A percentile compares a stretch with the other conserved stretches of the same genome.
phyloP scores from a whole-genome alignment of 1,284 basidiomycete genomes.

The Mycosarcoma mackinlayi region DNA sequence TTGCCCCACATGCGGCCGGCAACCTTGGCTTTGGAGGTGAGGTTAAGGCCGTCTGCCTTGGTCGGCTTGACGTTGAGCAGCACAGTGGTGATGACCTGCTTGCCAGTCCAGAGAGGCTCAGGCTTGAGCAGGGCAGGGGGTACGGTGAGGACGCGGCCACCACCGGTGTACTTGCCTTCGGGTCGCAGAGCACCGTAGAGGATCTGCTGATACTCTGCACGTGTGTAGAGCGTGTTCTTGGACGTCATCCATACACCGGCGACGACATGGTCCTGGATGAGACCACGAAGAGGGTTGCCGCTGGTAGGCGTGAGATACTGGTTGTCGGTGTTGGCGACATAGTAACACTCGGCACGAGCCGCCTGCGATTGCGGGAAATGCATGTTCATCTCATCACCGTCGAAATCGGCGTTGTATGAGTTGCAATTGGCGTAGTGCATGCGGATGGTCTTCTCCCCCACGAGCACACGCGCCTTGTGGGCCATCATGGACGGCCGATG shows the following conservation, averaged over 20 bases:
- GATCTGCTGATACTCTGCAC: slow-evolving; percentile 96
- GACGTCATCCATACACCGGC: slow-evolving; percentile 99
- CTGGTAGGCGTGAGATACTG: slow-evolving; percentile 99
- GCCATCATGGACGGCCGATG: slow-evolving; percentile 99
- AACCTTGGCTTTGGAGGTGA: slow-evolving; percentile 88
- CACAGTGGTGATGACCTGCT: slow-evolving; percentile 83
- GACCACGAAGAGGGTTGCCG: slow-evolving; percentile 93
- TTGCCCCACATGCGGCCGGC: slow-evolving; percentile 79
- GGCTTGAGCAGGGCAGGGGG: slow-evolving; percentile 95
- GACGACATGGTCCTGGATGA: slow-evolving; percentile 99
- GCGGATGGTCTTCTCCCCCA: slow-evolving; percentile 97
- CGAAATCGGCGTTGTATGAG: slow-evolving; percentile 99
- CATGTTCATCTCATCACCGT: slow-evolving; percentile 99
- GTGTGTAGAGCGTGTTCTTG: slow-evolving; percentile 91
- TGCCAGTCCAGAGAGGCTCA: slow-evolving; percentile 92
- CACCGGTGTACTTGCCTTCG: slow-evolving; percentile 80
- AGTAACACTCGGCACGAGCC: slow-evolving; percentile 81
- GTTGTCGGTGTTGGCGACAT: slow-evolving; percentile 96
- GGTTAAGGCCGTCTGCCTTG: slow-evolving; percentile 83
- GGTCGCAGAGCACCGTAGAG: slow-evolving; percentile 94
- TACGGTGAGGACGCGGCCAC: slow-evolving; percentile 80
- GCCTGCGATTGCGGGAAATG: slow-evolving; percentile 97
- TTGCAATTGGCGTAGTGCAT: slow-evolving; percentile 99
- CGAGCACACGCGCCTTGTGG: slow-evolving; percentile 89
- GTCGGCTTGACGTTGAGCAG: slow-evolving; percentile 83